Percentiles rank a stretch among this genome's conserved stretches.
These are phyloP conservation scores for Malus hybrid DNA, from an alignment of 331 rosid species.

Conservation along the genomic window DNA sequence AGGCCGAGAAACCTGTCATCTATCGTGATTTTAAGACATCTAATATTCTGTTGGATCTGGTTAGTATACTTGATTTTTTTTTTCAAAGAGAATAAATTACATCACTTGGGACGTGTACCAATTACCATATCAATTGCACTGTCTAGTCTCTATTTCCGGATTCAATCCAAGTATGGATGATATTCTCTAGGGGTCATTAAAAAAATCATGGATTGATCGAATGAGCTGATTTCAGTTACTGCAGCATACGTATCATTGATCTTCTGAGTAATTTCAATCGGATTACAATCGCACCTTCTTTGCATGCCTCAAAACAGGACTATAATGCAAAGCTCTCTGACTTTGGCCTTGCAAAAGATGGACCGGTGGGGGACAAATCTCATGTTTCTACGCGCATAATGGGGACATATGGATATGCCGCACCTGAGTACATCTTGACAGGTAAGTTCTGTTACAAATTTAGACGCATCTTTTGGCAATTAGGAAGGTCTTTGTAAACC, in stretches of 20 bases:
- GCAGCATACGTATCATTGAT: background rate
- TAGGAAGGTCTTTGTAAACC: background rate
- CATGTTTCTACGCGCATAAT: conserved; percentile 94
- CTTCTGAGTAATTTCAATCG: background rate
- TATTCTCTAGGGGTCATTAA: background rate
- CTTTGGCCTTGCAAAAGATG: conserved; percentile 97
- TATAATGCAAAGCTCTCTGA: conserved; percentile 95
- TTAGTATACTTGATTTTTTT: conserved; percentile 14
- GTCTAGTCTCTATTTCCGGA: background rate
- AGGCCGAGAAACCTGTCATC: conserved; percentile 92
- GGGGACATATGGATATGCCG: conserved; percentile 99
- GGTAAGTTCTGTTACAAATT: conserved; percentile 31
- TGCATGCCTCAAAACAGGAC: conserved; percentile 48
- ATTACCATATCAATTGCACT: background rate
- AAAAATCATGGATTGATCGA: background rate
- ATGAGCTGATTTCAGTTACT: background rate
- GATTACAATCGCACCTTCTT: conserved; percentile 2
- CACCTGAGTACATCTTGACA: conserved; percentile 94
- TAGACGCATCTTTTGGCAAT: background rate
- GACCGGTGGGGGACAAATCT: conserved; percentile 97
- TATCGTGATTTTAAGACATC: conserved; percentile 97
- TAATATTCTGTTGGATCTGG: conserved; percentile 82
- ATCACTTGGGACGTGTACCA: background rate
- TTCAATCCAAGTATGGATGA: background rate
- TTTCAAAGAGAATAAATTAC: too few relatives aligned